Conservation (phyloP, 2,329 filamentous ascomycete species). For the Pseudocercospora cruenta region DNA sequence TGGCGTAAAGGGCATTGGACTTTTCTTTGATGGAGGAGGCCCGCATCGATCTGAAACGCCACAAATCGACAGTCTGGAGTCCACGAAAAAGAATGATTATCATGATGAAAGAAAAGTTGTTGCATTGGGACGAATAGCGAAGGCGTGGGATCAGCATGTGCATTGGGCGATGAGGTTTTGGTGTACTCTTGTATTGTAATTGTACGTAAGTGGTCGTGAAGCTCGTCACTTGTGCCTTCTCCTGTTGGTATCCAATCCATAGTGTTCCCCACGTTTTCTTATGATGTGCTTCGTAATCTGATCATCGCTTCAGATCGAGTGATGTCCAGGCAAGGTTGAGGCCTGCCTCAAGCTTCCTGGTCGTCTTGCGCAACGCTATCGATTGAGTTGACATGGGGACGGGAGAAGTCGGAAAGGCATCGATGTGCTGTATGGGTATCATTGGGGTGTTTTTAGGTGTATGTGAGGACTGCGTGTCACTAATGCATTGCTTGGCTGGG, state of each 20-base stretch:
- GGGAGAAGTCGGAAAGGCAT: not conserved
- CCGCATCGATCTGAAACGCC: not conserved
- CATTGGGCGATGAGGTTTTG: no score
- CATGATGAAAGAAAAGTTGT: not conserved
- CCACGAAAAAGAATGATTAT: not conserved
- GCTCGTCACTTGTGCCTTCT: not conserved
- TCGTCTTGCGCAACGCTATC: not conserved
- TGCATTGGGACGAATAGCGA: not conserved
- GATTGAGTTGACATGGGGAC: not conserved
- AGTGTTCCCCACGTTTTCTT: not conserved
- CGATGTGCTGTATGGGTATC: not conserved
- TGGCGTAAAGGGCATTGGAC: no score
- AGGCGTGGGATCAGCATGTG: not conserved
- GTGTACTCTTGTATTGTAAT: not conserved
- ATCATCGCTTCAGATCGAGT: not conserved
- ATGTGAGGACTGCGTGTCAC: no score
- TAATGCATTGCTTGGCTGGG: not conserved
- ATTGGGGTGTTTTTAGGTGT: not conserved
- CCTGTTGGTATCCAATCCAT: not conserved
- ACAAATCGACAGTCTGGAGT: no score
- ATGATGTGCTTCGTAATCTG: no score
- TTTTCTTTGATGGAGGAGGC: not conserved
- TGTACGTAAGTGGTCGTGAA: not conserved
- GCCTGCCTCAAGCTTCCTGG: not conserved
- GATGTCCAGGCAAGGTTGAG: not conserved